Base-by-base conservation (phyloP, 495 filamentous ascomycete genomes). In the Astrothelium subdiscretum region DNA sequence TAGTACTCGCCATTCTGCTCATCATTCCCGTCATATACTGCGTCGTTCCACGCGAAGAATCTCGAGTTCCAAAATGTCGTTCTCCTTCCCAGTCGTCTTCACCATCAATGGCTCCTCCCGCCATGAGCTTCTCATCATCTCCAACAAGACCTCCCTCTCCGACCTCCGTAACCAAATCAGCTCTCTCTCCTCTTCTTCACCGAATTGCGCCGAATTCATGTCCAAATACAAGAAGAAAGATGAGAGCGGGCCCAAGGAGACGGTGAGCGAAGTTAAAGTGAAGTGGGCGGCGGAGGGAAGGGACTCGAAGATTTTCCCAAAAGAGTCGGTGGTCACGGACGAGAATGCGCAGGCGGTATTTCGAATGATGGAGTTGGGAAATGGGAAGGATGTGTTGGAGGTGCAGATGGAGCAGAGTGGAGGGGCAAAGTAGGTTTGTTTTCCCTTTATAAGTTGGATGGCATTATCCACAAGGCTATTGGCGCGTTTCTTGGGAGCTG, bases 281-380 rank as follows among this genome's bases (percentile, higher is more conserved):
- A 57, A 59, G 27, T 69, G 66, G 68, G 61, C 60, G n/a, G 43
- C 32, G 1, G 65, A 62, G 15, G 70, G 70, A 3, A 58, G 69
- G 31, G 70, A 72, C 48, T 48, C 58, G 40, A 66, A 70, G 63
- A 43, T 71, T 29, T 72, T 66, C 32, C 69, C 69, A 1, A 61
- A 62, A 52, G 59, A 65, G 48, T 71, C 70, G 29, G 27, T 69
- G 1, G 29, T 72, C 40, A 72, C 70, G 12, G 63, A 69, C 15
- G 68, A 71, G 40, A 72, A 72, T 52, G 63, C 65, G 42, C 65
- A 66, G 57, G 58, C 70, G 22, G 70, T 71, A 24, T 54, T 72
- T 32, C 44, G 57, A 18, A 70, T 72, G 70, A 69, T 72, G 58
- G 68, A 68, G 38, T 31, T 64, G 20, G 69, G 68, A 2, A 59